Base-by-base conservation (phyloP, 2,329 filamentous ascomycete genomes). In the Pseudogymnoascus sp. region DNA sequence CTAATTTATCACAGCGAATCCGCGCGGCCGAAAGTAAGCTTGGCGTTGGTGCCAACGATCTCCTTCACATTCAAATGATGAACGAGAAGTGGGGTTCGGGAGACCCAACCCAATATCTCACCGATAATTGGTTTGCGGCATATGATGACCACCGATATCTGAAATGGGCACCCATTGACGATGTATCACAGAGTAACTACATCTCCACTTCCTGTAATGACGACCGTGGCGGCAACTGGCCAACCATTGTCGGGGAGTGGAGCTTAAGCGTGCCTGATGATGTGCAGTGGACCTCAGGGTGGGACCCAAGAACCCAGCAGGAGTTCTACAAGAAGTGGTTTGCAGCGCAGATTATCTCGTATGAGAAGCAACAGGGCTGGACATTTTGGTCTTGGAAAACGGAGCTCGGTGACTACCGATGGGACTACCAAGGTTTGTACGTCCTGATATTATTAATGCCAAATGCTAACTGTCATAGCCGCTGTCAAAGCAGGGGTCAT, bases 341-440 rank as follows among this genome's bases (percentile, higher is more conserved):
- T 72, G 79, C 80, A 0, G 83, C 83, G 0, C 83, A 86, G 72
- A 77, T 80, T 0, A 75, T 78, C 50, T 73, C 79, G 0, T 87
- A 84, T 68, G 84, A 87, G 74, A 77, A 77, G 63, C 66, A 74
- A 1, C 74, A 76, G 7, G 83, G 83, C 0, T 86, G 82, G 83
- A 71, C 83, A 2, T 87, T 85, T 69, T 87, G 84, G 84, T 78
- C 78, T 0, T 87, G 83, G 84, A 87, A 86, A 73, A 70, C 72
- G 3, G 70, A 82, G 71, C 15, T 78, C 64, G 76, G 74, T 36
- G 78, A 82, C 67, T 81, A 77, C 73, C 71, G 79, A 21, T 82
- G 80, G 80, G 78, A 78, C 65, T 83, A 83, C 67, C 71, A 76
- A 69, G 75, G 69, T 65, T 60, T 23, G 62, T 63, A 21, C 15